A percentile compares a stretch with the other conserved stretches of the same genome.
These are phyloP conservation scores for Trifolium repens DNA, from an alignment of 306 rosid genomes.

Conservation along the genomic window DNA sequence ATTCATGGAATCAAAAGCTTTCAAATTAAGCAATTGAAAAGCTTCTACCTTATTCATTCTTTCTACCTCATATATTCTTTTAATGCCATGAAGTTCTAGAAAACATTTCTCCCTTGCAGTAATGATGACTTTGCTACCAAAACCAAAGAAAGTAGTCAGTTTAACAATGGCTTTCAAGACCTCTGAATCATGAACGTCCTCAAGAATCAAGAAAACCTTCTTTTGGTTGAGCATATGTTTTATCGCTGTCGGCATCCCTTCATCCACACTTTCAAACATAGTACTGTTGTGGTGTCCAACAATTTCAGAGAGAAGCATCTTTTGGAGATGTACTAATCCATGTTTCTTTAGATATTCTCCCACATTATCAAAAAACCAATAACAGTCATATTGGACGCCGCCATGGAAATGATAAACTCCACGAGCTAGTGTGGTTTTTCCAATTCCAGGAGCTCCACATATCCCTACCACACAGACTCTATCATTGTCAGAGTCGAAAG, in stretches of 20 bases:
- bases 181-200: not conserved
- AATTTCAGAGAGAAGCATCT: too few relatives aligned
- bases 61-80: not conserved
- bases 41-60: not conserved
- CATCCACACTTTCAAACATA: too few relatives aligned
- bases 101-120: not conserved
- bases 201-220: not conserved
- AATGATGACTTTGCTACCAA: not conserved
- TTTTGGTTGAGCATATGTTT: not conserved
- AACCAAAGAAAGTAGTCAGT: not conserved
- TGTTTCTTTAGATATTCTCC: not conserved
- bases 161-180: not conserved
- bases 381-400: not conserved
- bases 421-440: not conserved
- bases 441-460: slow-evolving; percentile 1
- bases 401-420: not conserved
- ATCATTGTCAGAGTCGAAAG: not conserved
- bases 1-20: not conserved
- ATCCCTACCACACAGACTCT: not conserved
- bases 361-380: not conserved
- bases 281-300: too few relatives aligned
- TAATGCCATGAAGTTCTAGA: not conserved
- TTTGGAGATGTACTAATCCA: not conserved
- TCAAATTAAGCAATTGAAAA: not conserved
- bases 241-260: too few relatives aligned